A percentile compares a stretch with the other conserved stretches of the same genome.
Conservation (phyloP, 768 basidiomycete species). For the Mycena haematopus region DNA sequence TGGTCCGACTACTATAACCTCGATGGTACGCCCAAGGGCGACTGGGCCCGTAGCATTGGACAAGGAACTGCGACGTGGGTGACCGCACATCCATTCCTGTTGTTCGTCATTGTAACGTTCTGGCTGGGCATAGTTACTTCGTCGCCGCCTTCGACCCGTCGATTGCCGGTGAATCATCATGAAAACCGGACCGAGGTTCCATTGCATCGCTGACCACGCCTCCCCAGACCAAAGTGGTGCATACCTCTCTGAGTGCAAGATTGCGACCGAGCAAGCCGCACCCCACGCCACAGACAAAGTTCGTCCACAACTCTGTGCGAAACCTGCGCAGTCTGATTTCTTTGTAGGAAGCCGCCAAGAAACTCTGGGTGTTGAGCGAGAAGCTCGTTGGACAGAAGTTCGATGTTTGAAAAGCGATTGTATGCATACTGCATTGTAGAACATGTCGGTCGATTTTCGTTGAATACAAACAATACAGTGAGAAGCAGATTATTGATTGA, state of each 20-base stretch:
- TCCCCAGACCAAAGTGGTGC: constrained; percentile 9
- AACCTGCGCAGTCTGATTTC: background rate
- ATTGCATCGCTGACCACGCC: constrained; percentile 3
- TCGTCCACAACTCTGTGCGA: background rate
- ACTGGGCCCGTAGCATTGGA: constrained; percentile 17
- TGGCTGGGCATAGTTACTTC: constrained; percentile 8
- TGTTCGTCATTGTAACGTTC: background rate
- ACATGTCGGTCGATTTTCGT: too few relatives aligned
- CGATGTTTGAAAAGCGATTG: background rate
- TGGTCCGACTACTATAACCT: constrained; percentile 13
- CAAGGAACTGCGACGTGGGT: constrained; percentile 16
- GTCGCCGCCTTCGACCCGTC: constrained; percentile 19
- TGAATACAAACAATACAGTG: too few relatives aligned
- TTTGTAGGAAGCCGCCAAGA: constrained; percentile 9
- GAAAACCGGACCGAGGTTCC: background rate
- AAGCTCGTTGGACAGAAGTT: constrained; percentile 14
- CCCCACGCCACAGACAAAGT: constrained; percentile 12
- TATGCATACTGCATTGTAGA: too few relatives aligned
- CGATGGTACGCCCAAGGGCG: constrained; percentile 17
- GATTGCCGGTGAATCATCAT: constrained; percentile 2
- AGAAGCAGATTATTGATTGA: too few relatives aligned
- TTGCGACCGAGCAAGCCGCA: constrained; percentile 9
- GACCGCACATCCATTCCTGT: background rate
- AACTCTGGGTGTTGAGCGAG: constrained; percentile 18
- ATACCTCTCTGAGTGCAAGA: constrained; percentile 16